phyloP scores from a whole-genome alignment of 495 filamentous ascomycete species.

The Penicillium subrubescens region DNA sequence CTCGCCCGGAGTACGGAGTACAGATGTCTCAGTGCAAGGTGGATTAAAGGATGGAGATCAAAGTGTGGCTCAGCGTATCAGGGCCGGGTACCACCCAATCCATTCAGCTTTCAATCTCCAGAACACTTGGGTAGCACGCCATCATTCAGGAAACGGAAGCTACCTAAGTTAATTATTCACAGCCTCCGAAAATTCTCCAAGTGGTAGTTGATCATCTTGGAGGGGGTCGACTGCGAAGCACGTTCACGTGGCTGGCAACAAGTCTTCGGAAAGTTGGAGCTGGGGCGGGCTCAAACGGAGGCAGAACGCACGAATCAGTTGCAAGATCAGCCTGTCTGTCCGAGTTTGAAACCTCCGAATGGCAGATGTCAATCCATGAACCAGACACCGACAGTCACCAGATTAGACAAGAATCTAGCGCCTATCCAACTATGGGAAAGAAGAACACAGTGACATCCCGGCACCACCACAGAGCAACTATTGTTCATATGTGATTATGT shows the following conservation, averaged over 20 bases:
- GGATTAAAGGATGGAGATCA: not conserved
- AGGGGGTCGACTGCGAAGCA: conserved; percentile 3
- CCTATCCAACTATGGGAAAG: not conserved
- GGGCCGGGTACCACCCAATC: not conserved
- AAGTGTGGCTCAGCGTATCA: conserved; percentile 26
- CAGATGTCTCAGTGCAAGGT: not conserved
- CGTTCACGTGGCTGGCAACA: conserved; percentile 21
- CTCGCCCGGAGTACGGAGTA: not conserved
- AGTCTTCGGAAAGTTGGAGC: conserved; percentile 2
- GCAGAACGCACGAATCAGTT: not conserved
- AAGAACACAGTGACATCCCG: not conserved
- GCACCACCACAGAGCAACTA: not conserved
- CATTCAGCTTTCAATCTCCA: not conserved
- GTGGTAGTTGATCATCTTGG: conserved; percentile 11
- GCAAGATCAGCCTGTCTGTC: not conserved
- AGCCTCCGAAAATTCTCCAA: conserved; percentile 24
- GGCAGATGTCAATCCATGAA: not conserved
- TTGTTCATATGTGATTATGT: no score
- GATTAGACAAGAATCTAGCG: not conserved
- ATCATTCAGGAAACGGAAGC: not conserved
- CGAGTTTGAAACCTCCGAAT: not conserved
- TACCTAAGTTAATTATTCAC: not conserved
- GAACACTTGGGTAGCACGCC: not conserved
- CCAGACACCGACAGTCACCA: not conserved
- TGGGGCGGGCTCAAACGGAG: conserved; percentile 2